Evolutionary conservation across 1,139 yeast species (phyloP).

Genomic region (Candida tetrigidarum): DNA sequence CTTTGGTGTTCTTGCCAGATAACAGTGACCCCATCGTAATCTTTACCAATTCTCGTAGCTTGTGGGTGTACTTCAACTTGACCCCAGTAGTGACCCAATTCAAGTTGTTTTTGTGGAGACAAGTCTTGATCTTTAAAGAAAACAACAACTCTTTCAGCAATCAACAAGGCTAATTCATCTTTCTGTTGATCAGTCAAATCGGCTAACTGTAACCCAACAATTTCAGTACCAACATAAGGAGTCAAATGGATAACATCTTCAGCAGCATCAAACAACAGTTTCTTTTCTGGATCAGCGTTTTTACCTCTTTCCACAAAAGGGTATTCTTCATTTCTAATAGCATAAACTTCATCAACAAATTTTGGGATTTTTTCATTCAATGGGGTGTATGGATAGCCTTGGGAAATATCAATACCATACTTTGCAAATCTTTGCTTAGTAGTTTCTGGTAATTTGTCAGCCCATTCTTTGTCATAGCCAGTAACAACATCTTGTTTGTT

Average conservation of each 20-base stretch:
- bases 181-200: constrained; percentile 53
- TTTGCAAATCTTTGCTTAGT: constrained; percentile 28
- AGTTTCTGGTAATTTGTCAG: constrained; percentile 32
- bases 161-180: constrained; percentile 50
- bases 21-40: constrained; percentile 43
- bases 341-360: constrained; percentile 53
- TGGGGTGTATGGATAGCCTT: constrained; percentile 35
- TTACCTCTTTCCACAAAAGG: constrained; percentile 50
- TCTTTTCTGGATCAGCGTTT: constrained; percentile 56
- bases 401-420: constrained; percentile 31
- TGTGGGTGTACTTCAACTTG: constrained; percentile 47
- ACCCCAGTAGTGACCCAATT: constrained; percentile 45
- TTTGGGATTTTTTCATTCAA: constrained; percentile 39
- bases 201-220: constrained; percentile 53
- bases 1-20: constrained; percentile 53
- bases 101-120: constrained; percentile 48
- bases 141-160: constrained; percentile 47
- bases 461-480: constrained; percentile 20
- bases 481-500: constrained; percentile 10
- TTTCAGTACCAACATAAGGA: constrained; percentile 55
- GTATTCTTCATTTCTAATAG: constrained; percentile 41
- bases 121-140: constrained; percentile 47
- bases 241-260: constrained; percentile 50
- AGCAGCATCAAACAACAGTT: constrained; percentile 53
- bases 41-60: constrained; percentile 32